Percentiles rank a stretch among this genome's conserved stretches.
These are phyloP conservation scores for Solanum chacoense DNA, from an alignment of 305 asterid species.

Conservation along the genomic window DNA sequence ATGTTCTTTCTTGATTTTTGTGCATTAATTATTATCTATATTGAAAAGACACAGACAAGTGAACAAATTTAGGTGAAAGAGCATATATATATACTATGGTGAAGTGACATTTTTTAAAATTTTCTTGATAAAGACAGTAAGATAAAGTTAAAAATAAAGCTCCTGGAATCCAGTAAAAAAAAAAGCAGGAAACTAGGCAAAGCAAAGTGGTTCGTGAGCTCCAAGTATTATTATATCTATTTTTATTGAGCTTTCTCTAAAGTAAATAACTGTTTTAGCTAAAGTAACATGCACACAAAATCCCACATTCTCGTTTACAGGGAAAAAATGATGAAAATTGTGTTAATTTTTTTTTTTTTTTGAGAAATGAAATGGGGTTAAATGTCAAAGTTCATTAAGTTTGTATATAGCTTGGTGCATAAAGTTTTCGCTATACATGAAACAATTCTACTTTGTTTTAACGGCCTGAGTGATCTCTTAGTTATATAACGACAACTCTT, in stretches of 20 bases:
- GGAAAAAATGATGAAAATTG: not conserved
- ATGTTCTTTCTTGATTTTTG: not conserved
- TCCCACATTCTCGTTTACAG: no score
- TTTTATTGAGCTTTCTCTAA: not conserved
- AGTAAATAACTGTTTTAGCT: not conserved
- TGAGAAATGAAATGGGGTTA: not conserved
- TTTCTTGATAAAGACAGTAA: not conserved
- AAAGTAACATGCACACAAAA: not conserved
- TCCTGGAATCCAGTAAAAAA: constrained; percentile 34
- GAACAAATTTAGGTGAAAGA: not conserved
- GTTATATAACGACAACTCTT: not conserved
- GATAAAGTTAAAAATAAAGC: constrained; percentile 1
- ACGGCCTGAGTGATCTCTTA: not conserved
- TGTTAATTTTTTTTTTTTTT: not conserved
- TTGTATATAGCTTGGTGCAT: not conserved
- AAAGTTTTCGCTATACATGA: no score
- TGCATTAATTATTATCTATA: not conserved
- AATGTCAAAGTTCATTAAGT: not conserved
- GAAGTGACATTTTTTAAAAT: not conserved
- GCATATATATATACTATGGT: not conserved
- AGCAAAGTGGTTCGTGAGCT: constrained; percentile 18
- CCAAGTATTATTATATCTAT: constrained; percentile 5
- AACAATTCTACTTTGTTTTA: no score
- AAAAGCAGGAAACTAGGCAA: constrained; percentile 8
- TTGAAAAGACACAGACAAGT: not conserved